Evolutionary conservation across 371 early-diverging fungal genomes (phyloP).

Genomic region (Mortierella sp.): DNA sequence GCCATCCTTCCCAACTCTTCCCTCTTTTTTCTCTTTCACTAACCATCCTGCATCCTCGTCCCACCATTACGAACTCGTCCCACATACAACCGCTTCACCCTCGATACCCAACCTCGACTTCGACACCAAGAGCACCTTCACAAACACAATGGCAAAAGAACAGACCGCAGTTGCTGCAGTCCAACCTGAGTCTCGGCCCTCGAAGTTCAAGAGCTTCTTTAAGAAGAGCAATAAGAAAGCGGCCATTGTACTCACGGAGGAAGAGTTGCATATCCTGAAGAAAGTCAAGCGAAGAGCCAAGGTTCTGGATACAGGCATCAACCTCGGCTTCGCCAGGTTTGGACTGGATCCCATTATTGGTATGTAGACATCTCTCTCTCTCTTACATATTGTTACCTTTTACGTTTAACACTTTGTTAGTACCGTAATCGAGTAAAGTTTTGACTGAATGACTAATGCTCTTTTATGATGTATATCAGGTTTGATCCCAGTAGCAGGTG

Average conservation of each 20-base stretch:
- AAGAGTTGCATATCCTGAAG: conserved; percentile 21
- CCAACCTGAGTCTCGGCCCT: background rate
- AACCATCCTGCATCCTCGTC: too few species aligned
- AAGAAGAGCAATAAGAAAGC: conserved; percentile 23
- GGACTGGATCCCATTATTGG: conserved; percentile 53
- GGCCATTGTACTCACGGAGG: conserved; percentile 17
- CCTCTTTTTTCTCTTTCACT: conserved; percentile 5
- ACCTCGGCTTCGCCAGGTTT: conserved; percentile 28
- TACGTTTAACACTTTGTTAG: background rate
- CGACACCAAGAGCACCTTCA: background rate
- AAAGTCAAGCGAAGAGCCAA: conserved; percentile 42
- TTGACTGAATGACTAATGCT: too few species aligned
- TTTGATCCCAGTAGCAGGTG: conserved; percentile 43
- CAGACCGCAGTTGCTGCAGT: conserved; percentile 6
- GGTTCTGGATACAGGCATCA: conserved; percentile 36
- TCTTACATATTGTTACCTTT: background rate
- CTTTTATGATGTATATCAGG: conserved; percentile 17
- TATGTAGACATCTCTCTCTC: conserved; percentile 17
- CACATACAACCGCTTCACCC: conserved; percentile 1
- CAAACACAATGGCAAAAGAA: conserved; percentile 12
- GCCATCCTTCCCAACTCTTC: conserved; percentile 9
- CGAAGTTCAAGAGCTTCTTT: conserved; percentile 36
- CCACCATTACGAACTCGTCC: too few species aligned
- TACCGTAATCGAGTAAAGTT: background rate
- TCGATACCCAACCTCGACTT: background rate